A percentile compares a stretch with the other conserved stretches of the same genome.
Conservation (phyloP, 192 early-diverging fungal species). For the Coemansia sp. region DNA sequence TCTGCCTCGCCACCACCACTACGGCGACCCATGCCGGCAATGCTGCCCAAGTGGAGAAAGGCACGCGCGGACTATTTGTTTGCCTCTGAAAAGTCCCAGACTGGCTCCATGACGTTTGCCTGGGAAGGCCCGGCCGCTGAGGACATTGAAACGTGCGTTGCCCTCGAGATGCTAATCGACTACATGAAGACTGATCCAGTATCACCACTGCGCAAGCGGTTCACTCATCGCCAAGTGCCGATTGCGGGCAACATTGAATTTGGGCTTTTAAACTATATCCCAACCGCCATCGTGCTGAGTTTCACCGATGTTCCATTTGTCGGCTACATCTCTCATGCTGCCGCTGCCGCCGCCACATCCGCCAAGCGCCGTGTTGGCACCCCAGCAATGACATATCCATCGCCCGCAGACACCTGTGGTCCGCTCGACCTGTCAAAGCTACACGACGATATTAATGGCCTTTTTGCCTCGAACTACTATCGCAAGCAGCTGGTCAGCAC, state of each 20-base stretch:
- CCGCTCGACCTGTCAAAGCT: constrained; percentile 47
- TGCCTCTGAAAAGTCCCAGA: constrained; percentile 66
- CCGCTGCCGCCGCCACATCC: constrained; percentile 29
- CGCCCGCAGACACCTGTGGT: constrained; percentile 51
- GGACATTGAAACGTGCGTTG: constrained; percentile 66
- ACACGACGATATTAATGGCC: constrained; percentile 40
- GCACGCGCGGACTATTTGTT: constrained; percentile 60
- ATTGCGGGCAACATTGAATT: constrained; percentile 71
- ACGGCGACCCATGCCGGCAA: constrained; percentile 52
- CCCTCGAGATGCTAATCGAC: constrained; percentile 76
- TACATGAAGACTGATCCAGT: constrained; percentile 69
- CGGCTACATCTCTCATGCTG: constrained; percentile 44
- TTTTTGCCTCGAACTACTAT: constrained; percentile 53
- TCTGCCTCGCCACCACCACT: constrained; percentile 24
- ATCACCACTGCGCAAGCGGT: constrained; percentile 71
- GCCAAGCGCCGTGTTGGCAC: constrained; percentile 44
- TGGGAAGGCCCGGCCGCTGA: constrained; percentile 79
- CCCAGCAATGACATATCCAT: constrained; percentile 35
- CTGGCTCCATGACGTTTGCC: constrained; percentile 71
- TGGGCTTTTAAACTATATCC: constrained; percentile 58
- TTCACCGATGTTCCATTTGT: constrained; percentile 60
- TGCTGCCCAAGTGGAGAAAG: constrained; percentile 46
- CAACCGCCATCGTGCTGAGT: constrained; percentile 64
- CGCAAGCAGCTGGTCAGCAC: constrained; percentile 48
- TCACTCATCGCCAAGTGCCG: constrained; percentile 73